Base-by-base conservation (phyloP, 169 alveolate species). In the Eimeria zaria region DNA sequence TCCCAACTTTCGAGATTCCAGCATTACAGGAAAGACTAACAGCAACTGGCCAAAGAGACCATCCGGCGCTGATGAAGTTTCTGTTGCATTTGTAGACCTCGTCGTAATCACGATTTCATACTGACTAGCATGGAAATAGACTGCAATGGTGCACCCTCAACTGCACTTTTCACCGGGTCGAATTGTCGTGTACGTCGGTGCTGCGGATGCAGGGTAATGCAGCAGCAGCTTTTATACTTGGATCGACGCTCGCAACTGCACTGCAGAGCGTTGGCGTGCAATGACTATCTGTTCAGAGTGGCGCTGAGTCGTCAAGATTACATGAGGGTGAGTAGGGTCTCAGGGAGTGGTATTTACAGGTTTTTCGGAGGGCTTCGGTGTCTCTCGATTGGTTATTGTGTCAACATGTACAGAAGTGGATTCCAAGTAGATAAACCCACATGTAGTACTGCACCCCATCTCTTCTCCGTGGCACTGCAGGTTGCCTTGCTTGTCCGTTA, bases 251-350 rank as follows among this genome's bases (percentile, higher is more conserved):
- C 80, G 18, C 71, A 80, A 51, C 71, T 95, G 85, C 96, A 73
- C 60, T 62, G 62, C 71, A 60, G 84, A 62, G 91, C 97, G 27
- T 93, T 97, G 95, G 97, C 98, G 39, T 97, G 97, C 90, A 93
- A 98, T 58, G 99, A 98, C 95, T 98, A 98, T 89, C 95, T 95
- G 60, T 97, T 98, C 95, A 98, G 98, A 97, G 96, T 97, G 6
- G 98, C 99, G 60, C 97, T 98, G 46, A 97, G 97, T 64, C 95
- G 96, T 44, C 94, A 96, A 39, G 97, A 97, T 71, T 97, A 97
- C 95, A 95, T 95, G 84, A 98, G 97, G 83, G 99, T 98, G 51
- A 96, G 97, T 89, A 91, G 83, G 46, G 95, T 97, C n/a, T 8
- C 53, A 39, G 30, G 83, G 53, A 73, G 83, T 39, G 30, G 83